Evolutionary conservation across 2,329 filamentous ascomycete genomes (phyloP), one percentile per base, ranked within the genome.

Genomic region (Cytospora leucostoma): DNA sequence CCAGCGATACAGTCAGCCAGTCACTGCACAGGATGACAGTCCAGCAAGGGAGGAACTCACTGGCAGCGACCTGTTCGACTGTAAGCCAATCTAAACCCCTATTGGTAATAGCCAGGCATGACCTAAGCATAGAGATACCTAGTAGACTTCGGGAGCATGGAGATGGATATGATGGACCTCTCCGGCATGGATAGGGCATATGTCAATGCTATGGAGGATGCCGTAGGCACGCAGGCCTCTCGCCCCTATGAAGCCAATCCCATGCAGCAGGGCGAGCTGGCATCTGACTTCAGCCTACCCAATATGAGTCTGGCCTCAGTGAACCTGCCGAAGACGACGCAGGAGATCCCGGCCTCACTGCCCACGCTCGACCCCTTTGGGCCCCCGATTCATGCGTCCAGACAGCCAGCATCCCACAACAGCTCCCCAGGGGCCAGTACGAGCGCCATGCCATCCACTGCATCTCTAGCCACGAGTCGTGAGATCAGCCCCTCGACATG

Each of bases 401-500:
- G 2, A 15, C 37, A 40, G 11, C 37, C 37, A 3, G 15, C 17
- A 1, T 27, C 49, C 49, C 6, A 33, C n/a, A 21, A 21, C 32
- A 51, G 49, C 37, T 40, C 37, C 12, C 10, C 11, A 6, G 10
- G 11, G 3, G 2, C 11, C 5, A 40, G 37, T 5, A 15, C 37
- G 11, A 40, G 37, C 37, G 37, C 37, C 6, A 13, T 40, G 37
- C 49, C 49, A 51, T 17, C 19, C 19, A 21, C 49, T 6, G 19
- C 17, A 7, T 21, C 19, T 21, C 17, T 17, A 11, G 19, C 49
- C 49, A 33, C 8, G 49, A 27, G 21, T 15, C 10, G 21, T 34
- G n/a, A 33, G 21, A 11, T 3, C 10, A 34, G 6, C 35, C 37
- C 37, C 11, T 15, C 37, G 37, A 15, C 13, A 40, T 74, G 72